Evolutionary conservation across 2,329 filamentous ascomycete species (phyloP).

Genomic region (Fusarium concolor): DNA sequence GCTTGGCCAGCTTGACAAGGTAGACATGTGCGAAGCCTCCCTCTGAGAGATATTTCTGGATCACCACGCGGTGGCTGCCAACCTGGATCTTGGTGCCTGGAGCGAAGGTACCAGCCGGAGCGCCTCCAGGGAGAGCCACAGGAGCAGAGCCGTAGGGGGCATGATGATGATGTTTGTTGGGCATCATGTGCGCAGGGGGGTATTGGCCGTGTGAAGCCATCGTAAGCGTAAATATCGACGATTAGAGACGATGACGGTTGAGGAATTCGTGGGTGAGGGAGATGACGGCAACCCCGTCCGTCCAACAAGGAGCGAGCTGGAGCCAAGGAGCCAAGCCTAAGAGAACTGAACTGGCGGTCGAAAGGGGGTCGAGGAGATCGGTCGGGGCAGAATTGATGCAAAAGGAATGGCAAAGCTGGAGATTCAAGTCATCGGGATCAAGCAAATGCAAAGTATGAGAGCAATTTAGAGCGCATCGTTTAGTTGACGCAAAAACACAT

Average conservation of each 20-base stretch:
- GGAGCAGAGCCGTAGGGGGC: conserved; percentile 59
- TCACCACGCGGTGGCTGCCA: conserved; percentile 89
- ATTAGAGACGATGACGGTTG: conserved; percentile 12
- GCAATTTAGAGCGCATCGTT: conserved; percentile 44
- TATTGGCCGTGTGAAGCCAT: conserved; percentile 56
- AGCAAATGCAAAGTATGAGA: conserved; percentile 37
- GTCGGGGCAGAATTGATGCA: conserved; percentile 26
- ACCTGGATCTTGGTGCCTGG: conserved; percentile 98
- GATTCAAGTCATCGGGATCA: conserved; percentile 45
- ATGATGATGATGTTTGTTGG: conserved; percentile 56
- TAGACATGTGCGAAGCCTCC: conserved; percentile 99
- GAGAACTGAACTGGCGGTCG: conserved; percentile 35
- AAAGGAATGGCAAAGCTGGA: conserved; percentile 37
- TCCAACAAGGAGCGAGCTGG: conserved; percentile 32
- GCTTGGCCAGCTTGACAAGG: conserved; percentile 85
- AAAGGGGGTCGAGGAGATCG: conserved; percentile 27
- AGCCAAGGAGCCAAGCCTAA: conserved; percentile 28
- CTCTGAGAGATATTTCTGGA: conserved; percentile 97
- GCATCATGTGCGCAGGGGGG: conserved; percentile 44
- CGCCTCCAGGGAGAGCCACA: conserved; percentile 55
- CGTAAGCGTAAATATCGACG: conserved; percentile 10
- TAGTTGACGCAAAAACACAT: conserved; percentile 45
- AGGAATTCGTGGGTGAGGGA: conserved; percentile 24
- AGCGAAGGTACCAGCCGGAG: conserved; percentile 86
- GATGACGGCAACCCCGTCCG: conserved; percentile 35